Evolutionary conservation across 176 grass and related monocot genomes (phyloP).

Genomic region (Coix lacrymajobi): DNA sequence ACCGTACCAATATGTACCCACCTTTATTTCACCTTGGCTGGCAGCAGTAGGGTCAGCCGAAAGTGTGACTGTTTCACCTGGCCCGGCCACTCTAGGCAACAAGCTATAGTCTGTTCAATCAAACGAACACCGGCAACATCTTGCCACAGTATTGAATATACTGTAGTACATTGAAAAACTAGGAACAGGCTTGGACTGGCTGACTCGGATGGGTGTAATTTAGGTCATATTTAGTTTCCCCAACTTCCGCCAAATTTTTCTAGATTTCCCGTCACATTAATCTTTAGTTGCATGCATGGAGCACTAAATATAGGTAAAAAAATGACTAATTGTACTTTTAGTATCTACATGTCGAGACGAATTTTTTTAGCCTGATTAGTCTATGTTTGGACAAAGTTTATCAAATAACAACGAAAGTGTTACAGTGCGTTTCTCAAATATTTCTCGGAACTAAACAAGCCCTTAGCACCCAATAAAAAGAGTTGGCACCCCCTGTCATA

Average conservation of each 20-base stretch:
- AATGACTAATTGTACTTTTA: too few relatives aligned
- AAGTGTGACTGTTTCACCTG: background rate
- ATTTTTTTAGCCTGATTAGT: too few relatives aligned
- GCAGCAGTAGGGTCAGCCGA: background rate
- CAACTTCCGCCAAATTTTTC: too few relatives aligned
- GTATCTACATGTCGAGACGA: too few relatives aligned
- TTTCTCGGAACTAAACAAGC: too few relatives aligned
- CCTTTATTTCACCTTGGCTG: background rate
- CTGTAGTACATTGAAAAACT: background rate
- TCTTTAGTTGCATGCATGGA: too few relatives aligned
- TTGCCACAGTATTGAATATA: background rate
- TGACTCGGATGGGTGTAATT: constrained; percentile 2
- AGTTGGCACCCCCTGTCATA: background rate
- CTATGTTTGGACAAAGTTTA: too few relatives aligned
- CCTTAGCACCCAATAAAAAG: background rate
- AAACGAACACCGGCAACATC: background rate
- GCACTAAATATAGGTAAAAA: too few relatives aligned
- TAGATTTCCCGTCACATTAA: too few relatives aligned
- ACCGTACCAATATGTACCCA: constrained; percentile 18
- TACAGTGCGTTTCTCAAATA: too few relatives aligned
- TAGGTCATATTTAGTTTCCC: too few relatives aligned
- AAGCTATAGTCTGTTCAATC: constrained; percentile 23
- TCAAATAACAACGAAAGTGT: too few relatives aligned
- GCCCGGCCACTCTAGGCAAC: background rate
- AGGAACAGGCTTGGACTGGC: background rate